Conservation (phyloP, 495 filamentous ascomycete genomes). For the Neurospora sp. region DNA sequence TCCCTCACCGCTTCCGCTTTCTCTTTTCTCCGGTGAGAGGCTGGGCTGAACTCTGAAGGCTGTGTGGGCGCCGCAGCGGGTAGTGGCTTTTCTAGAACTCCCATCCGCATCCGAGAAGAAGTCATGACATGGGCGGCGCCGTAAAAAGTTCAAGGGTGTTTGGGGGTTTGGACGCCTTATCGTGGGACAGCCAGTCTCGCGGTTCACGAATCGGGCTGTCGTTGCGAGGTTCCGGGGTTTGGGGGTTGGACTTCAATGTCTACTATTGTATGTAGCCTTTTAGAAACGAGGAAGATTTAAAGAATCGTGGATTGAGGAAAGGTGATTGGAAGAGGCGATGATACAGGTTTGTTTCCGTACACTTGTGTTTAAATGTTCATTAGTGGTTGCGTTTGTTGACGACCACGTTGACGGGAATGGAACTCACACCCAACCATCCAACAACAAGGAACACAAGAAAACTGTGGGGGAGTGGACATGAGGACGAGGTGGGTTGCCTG, state of each 20-base stretch:
- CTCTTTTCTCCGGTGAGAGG: not conserved
- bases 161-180: not conserved
- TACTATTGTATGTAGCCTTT: not conserved
- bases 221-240: not conserved
- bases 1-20: not conserved
- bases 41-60: not conserved
- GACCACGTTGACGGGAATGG: not conserved
- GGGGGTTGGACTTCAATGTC: not conserved
- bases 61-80: not conserved
- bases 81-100: not conserved
- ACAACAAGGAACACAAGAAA: not conserved
- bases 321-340: not conserved
- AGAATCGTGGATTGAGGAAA: not conserved
- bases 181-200: not conserved
- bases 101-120: not conserved
- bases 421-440: not conserved
- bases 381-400: not conserved
- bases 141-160: not conserved
- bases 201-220: not conserved
- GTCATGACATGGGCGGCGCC: not conserved
- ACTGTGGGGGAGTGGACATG: not conserved
- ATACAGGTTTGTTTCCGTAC: not conserved
- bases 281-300: not conserved
- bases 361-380: not conserved
- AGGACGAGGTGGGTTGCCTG: not conserved